Conservation (phyloP, 306 rosid species). For the Clitoria ternatea region DNA sequence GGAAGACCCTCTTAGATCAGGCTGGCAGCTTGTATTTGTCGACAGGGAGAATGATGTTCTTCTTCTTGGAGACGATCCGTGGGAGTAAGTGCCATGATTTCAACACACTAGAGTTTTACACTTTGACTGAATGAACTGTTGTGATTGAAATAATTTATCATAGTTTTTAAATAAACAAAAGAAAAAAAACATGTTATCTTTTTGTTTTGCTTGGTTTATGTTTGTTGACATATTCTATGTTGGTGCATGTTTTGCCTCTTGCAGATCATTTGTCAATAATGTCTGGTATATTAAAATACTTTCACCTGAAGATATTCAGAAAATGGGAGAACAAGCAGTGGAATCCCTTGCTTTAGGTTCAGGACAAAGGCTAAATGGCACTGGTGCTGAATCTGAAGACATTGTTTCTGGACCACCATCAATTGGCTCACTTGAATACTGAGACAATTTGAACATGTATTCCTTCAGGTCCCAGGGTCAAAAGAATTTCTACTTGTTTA, state of each 20-base stretch:
- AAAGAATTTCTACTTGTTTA: constrained; percentile 21
- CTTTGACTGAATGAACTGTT: background rate
- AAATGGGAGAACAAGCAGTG: constrained; percentile 66
- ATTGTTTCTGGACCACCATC: constrained; percentile 62
- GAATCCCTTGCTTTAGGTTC: constrained; percentile 48
- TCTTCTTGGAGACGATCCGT: constrained; percentile 98
- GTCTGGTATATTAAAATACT: constrained; percentile 88
- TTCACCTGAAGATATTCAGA: constrained; percentile 77
- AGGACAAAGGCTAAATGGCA: constrained; percentile 53
- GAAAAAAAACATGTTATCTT: background rate
- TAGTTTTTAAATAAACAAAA: too few relatives aligned
- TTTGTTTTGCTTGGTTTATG: background rate
- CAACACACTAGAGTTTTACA: background rate
- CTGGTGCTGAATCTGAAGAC: constrained; percentile 46
- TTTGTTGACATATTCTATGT: background rate
- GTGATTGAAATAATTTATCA: background rate
- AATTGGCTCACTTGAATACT: constrained; percentile 63
- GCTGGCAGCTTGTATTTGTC: constrained; percentile 99
- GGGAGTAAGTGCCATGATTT: constrained; percentile 79
- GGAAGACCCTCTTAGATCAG: constrained; percentile 95
- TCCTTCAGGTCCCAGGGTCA: constrained; percentile 16
- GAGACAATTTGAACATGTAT: constrained; percentile 27
- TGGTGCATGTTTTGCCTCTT: constrained; percentile 8
- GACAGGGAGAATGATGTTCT: constrained; percentile 96
- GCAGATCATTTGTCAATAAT: constrained; percentile 77